phyloP scores from a whole-genome alignment of 352 stramenopile genomes.

The Phytophthora pisi region DNA sequence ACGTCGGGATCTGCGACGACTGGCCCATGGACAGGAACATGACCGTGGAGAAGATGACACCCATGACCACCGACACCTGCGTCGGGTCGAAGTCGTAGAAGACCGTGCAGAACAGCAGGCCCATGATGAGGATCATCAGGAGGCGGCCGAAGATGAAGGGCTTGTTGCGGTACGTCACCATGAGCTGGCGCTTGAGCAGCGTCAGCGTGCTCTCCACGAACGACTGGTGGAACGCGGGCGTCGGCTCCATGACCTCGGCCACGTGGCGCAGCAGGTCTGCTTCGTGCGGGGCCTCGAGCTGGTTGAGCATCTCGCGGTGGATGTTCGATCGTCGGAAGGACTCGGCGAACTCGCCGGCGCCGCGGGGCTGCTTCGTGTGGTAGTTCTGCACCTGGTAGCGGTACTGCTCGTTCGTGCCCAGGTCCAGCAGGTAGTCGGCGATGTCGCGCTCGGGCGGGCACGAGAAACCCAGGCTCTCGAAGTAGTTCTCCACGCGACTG shows the following conservation, averaged over 20 bases:
- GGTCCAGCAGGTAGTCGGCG: slow-evolving; percentile 33
- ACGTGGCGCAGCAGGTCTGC: slow-evolving; percentile 22
- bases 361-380: slow-evolving; percentile 17
- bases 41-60: slow-evolving; percentile 78
- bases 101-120: slow-evolving; percentile 43
- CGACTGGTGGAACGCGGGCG: slow-evolving; percentile 37
- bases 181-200: slow-evolving; percentile 51
- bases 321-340: slow-evolving; percentile 26
- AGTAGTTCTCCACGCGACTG: slow-evolving; percentile 54
- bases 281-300: slow-evolving; percentile 15
- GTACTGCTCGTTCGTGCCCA: slow-evolving; percentile 34
- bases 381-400: slow-evolving; percentile 13
- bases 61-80: slow-evolving; percentile 51
- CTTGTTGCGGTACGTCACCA: slow-evolving; percentile 57
- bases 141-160: slow-evolving; percentile 40
- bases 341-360: slow-evolving; percentile 21
- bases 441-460: slow-evolving; percentile 36
- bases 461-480: slow-evolving; percentile 43
- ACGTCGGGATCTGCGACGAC: slow-evolving; percentile 66
- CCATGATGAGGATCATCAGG: slow-evolving; percentile 49
- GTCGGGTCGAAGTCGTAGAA: slow-evolving; percentile 52
- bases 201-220: slow-evolving; percentile 31
- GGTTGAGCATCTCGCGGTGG: slow-evolving; percentile 12
- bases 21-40: slow-evolving; percentile 82
- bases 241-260: slow-evolving; percentile 27